Percentiles rank a stretch among this genome's conserved stretches.
phyloP scores from a whole-genome alignment of 2,329 filamentous ascomycete species.

The Colletotrichum higginsianum region DNA sequence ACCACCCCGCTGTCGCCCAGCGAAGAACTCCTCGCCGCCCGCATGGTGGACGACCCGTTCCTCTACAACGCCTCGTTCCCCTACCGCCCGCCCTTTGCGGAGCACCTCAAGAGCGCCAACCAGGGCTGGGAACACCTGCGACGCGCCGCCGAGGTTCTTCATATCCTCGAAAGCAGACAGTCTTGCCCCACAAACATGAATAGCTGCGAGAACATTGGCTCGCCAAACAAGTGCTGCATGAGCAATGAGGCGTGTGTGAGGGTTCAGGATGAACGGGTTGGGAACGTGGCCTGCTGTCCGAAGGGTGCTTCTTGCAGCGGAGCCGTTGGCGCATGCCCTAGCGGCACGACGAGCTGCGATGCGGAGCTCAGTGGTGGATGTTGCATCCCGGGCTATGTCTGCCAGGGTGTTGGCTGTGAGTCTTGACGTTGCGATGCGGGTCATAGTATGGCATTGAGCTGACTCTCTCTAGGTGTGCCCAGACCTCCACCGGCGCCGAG shows the following conservation, averaged over 20 bases:
- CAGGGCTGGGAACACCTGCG: slow-evolving; percentile 53
- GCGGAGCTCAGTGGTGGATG: slow-evolving; percentile 79
- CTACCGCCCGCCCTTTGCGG: slow-evolving; percentile 66
- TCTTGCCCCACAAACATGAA: slow-evolving; percentile 79
- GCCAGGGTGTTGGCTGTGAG: slow-evolving; percentile 79
- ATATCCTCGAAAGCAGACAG: slow-evolving; percentile 68
- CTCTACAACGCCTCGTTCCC: slow-evolving; percentile 43
- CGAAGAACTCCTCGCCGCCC: slow-evolving; percentile 51
- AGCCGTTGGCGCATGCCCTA: slow-evolving; percentile 72
- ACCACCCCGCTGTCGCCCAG: slow-evolving; percentile 45
- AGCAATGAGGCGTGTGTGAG: slow-evolving; percentile 76
- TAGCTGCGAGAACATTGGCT: slow-evolving; percentile 74
- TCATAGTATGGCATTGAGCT: slow-evolving; percentile 26
- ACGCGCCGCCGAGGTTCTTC: slow-evolving; percentile 62
- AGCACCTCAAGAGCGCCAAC: slow-evolving; percentile 57
- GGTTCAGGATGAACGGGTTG: slow-evolving; percentile 74
- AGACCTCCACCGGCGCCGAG: slow-evolving; percentile 47
- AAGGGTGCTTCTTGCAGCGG: slow-evolving; percentile 75
- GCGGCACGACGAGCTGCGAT: slow-evolving; percentile 76
- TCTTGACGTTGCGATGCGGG: slow-evolving; percentile 42
- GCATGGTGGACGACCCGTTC: slow-evolving; percentile 46
- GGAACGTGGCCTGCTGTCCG: slow-evolving; percentile 83
- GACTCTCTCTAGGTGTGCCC: slow-evolving; percentile 51
- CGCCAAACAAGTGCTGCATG: slow-evolving; percentile 81
- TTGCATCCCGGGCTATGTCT: slow-evolving; percentile 80